Percentiles rank a stretch among this genome's conserved stretches.
Evolutionary conservation across 208 protist genomes (phyloP).

Genomic region (Leishmania mexicana): DNA sequence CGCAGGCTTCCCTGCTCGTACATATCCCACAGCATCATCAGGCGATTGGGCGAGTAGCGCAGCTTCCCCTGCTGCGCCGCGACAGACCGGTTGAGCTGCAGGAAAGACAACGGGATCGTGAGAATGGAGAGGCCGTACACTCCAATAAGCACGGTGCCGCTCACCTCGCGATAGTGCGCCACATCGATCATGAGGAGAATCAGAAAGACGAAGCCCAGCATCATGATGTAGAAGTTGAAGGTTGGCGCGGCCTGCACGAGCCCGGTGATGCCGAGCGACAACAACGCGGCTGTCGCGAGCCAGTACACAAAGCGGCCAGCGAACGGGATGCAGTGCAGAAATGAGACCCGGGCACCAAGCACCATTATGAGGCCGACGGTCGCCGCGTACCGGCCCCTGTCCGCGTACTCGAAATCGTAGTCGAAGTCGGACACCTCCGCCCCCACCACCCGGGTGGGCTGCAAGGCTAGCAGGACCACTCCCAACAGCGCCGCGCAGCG

Average conservation of each 20-base stretch:
- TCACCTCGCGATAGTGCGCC: constrained; percentile 65
- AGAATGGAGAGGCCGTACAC: constrained; percentile 35
- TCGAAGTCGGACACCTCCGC: constrained; percentile 34
- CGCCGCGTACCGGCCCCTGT: constrained; percentile 30
- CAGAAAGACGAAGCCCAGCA: constrained; percentile 61
- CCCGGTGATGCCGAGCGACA: constrained; percentile 61
- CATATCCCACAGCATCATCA: constrained; percentile 57
- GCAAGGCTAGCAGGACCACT: constrained; percentile 50
- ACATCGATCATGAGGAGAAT: constrained; percentile 56
- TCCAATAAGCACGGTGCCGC: constrained; percentile 31
- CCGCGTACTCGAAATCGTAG: constrained; percentile 47
- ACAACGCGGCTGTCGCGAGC: constrained; percentile 33
- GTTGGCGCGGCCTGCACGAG: constrained; percentile 54
- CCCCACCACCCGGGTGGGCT: constrained; percentile 43
- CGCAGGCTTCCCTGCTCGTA: constrained; percentile 63
- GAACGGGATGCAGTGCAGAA: constrained; percentile 37
- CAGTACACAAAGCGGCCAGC: constrained; percentile 53
- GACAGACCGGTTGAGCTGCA: constrained; percentile 31
- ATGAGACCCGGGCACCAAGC: constrained; percentile 33
- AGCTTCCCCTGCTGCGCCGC: constrained; percentile 34
- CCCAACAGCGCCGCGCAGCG: constrained; percentile 32
- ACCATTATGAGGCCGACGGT: constrained; percentile 53
- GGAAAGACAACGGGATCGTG: constrained; percentile 26
- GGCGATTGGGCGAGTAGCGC: constrained; percentile 14
- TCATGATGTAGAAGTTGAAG: constrained; percentile 43